A percentile compares a stretch with the other conserved stretches of the same genome.
phyloP scores from a whole-genome alignment of 176 grass and related monocot species.

The Zoysia pacifica region DNA sequence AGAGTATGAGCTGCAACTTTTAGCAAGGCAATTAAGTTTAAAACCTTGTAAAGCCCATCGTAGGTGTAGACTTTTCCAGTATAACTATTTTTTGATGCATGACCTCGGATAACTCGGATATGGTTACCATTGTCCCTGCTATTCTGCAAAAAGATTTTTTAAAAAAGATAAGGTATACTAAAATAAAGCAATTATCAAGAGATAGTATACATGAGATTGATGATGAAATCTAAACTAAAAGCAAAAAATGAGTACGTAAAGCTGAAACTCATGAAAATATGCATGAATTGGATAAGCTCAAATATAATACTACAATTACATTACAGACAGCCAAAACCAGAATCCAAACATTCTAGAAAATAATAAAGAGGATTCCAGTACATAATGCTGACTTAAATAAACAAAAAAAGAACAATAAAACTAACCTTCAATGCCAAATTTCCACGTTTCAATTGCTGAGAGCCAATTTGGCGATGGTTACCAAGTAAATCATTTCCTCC shows the following conservation, averaged over 20 bases:
- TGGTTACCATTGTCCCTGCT: conserved; percentile 51
- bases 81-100: conserved; percentile 63
- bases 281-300: too few relatives aligned
- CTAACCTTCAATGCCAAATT: conserved; percentile 89
- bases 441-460: conserved; percentile 66
- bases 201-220: neutral
- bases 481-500: conserved; percentile 94
- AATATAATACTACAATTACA: too few relatives aligned
- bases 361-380: neutral
- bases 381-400: neutral
- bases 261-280: too few relatives aligned
- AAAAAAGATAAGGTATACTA: neutral
- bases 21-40: neutral
- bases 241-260: too few relatives aligned
- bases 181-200: neutral
- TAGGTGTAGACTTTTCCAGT: conserved; percentile 87
- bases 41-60: conserved; percentile 87
- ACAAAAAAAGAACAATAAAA: conserved; percentile 21
- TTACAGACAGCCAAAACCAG: too few relatives aligned
- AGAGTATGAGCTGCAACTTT: neutral
- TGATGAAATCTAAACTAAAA: neutral
- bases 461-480: conserved; percentile 67
- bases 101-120: conserved; percentile 78
- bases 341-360: neutral
- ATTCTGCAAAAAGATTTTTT: conserved; percentile 60